Base-by-base conservation (phyloP, 2,329 filamentous ascomycete species). In the Pseudonectria buxi region DNA sequence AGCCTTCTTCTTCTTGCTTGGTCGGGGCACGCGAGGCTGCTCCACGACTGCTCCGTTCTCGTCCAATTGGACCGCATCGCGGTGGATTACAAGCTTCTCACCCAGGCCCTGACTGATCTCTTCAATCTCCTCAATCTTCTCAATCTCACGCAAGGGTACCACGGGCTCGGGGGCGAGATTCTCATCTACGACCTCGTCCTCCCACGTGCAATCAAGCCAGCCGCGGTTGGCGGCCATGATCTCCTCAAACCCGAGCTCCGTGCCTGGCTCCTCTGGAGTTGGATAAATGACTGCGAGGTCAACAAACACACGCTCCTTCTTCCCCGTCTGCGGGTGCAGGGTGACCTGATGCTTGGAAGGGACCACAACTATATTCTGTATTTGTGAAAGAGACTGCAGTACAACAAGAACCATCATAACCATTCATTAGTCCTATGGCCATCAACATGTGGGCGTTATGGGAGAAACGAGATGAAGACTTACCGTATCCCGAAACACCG, bases 401-500 rank as follows among this genome's bases (percentile, higher is more conserved):
- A 61, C 49, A 69, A 39, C 59, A 56, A 64, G 57, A 65, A 22
- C 54, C 63, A 49, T 61, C 57, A 56, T 50, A 55, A 52, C 46
- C 52, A 56, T 77, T 74, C 63, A 90, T 95, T 95, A 95, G 89
- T 95, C 88, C 89, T 95, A 77, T 76, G 72, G 75, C 80, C 72
- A 88, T 92, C 86, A 92, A 92, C 77, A 87, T 72, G 61, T 72
- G 74, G 69, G 58, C 64, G 64, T 58, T 62, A 59, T 57, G 50
- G 54, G 49, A 46, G 49, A 45, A 45, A 50, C 46, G 45, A 47
- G 50, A 57, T 58, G 49, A 52, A 46, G 46, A 52, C 61, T 53
- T 83, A 98, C 92, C 84, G 84, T 72, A 72, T 98, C 92, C 71
- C 86, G 90, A 71, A 95, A 98, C 30, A 98, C 77, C 55, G 82